Conservation (phyloP, 1,284 basidiomycete genomes). For the Ceratobasidium sp. region DNA sequence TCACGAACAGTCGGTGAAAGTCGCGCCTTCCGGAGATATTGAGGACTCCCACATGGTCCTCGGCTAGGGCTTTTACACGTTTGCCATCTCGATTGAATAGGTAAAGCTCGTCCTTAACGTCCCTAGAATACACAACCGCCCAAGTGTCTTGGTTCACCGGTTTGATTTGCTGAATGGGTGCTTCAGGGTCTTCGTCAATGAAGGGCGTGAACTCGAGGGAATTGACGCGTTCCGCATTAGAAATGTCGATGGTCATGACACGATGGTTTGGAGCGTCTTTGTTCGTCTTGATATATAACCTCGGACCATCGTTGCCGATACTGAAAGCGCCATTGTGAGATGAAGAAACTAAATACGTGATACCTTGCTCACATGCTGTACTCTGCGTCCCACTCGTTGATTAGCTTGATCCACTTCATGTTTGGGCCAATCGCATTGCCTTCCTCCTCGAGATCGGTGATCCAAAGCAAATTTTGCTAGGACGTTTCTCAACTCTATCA, state of each 20-base stretch:
- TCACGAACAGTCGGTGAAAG: constrained; percentile 77
- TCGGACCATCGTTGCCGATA: constrained; percentile 75
- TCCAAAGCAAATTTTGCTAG: constrained; percentile 81
- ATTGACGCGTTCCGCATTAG: constrained; percentile 59
- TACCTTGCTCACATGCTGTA: constrained; percentile 5
- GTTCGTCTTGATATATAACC: constrained; percentile 77
- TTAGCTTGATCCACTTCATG: constrained; percentile 77
- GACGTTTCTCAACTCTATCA: constrained; percentile 29
- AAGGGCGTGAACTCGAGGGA: constrained; percentile 65
- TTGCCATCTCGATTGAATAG: constrained; percentile 72
- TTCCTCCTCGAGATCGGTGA: constrained; percentile 70
- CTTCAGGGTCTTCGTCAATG: constrained; percentile 79
- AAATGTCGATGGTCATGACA: constrained; percentile 75
- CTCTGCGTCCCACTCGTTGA: constrained; percentile 63
- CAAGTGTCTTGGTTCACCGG: constrained; percentile 72
- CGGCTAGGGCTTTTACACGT: constrained; percentile 69
- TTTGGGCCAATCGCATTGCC: constrained; percentile 68
- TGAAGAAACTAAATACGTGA: not conserved
- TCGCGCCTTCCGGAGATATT: constrained; percentile 67
- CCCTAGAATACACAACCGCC: constrained; percentile 77
- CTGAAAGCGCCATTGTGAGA: constrained; percentile 56
- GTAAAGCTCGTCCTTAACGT: constrained; percentile 88
- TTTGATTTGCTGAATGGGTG: constrained; percentile 55
- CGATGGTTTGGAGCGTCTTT: constrained; percentile 75
- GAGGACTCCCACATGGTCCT: constrained; percentile 80